A percentile compares a stretch with the other conserved stretches of the same genome.
These are phyloP conservation scores for Gyromitra esculenta DNA, from an alignment of 2,329 filamentous ascomycete genomes.

Conservation along the genomic window DNA sequence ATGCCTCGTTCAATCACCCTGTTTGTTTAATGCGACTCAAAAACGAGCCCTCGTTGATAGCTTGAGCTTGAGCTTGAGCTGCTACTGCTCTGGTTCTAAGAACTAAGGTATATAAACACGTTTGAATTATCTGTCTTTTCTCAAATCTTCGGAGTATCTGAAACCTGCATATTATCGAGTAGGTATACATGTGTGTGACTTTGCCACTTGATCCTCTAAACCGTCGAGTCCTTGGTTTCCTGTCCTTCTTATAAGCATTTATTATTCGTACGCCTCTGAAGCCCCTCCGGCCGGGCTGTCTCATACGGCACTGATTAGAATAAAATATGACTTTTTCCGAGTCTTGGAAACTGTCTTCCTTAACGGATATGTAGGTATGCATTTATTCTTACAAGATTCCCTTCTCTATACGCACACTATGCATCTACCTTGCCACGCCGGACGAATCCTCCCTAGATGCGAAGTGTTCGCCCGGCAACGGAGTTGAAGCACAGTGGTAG, in stretches of 20 bases:
- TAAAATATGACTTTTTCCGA: not conserved
- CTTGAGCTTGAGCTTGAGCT: not conserved
- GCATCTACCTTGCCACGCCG: not conserved
- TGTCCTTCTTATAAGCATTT: not conserved
- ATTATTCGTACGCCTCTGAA: not conserved
- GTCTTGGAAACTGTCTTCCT: not conserved
- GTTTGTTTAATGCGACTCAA: not conserved
- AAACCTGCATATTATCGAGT: not conserved
- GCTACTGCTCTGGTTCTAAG: not conserved
- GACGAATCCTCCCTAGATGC: not conserved
- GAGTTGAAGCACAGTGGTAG: not conserved
- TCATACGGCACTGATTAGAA: not conserved
- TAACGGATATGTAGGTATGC: not conserved
- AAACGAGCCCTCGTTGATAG: not conserved
- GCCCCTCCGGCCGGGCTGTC: not conserved
- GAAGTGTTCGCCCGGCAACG: not conserved
- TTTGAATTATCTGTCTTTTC: not conserved
- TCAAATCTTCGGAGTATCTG: not conserved
- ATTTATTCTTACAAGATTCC: not conserved
- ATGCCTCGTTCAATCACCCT: conserved; percentile 7
- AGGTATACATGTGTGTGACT: not conserved
- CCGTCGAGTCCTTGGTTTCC: not conserved
- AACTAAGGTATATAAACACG: not conserved
- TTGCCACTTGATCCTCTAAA: conserved; percentile 1
- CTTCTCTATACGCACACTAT: not conserved